Percentiles rank a stretch among this genome's conserved stretches.
These are phyloP conservation scores for Candida yuanshanica DNA, from an alignment of 805 yeast species.

Conservation along the genomic window DNA sequence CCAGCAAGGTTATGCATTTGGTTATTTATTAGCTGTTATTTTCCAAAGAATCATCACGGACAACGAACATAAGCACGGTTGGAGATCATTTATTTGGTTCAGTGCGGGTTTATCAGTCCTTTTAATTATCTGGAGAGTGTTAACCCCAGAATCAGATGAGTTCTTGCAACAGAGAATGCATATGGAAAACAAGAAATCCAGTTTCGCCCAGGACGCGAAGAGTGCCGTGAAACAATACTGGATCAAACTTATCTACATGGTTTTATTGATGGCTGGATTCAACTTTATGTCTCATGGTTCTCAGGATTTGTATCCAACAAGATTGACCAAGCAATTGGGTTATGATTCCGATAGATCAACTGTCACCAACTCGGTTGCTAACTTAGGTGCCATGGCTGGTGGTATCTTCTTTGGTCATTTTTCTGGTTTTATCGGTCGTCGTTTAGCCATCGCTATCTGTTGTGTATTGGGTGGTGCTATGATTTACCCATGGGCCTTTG, in stretches of 20 bases:
- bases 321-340: conserved; percentile 40
- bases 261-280: conserved; percentile 58
- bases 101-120: conserved; percentile 52
- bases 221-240: conserved; percentile 43
- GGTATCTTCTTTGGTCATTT: conserved; percentile 52
- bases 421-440: conserved; percentile 50
- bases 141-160: conserved; percentile 48
- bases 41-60: conserved; percentile 60
- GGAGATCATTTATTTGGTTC: conserved; percentile 69
- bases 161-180: conserved; percentile 37
- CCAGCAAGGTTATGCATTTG: conserved; percentile 78
- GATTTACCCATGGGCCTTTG: conserved; percentile 59
- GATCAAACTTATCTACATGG: conserved; percentile 51
- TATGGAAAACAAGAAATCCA: conserved; percentile 26
- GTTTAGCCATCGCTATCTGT: conserved; percentile 46
- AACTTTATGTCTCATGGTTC: conserved; percentile 60
- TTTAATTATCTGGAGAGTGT: conserved; percentile 36
- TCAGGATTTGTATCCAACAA: conserved; percentile 57
- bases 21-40: conserved; percentile 58
- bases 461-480: conserved; percentile 54
- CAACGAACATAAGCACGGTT: conserved; percentile 39
- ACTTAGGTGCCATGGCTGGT: conserved; percentile 53
- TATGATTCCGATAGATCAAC: conserved; percentile 41
- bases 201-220: conserved; percentile 28
- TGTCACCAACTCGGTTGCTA: conserved; percentile 52